These are phyloP conservation scores for Cryptosporidium ubiquitum DNA, from an alignment of 169 alveolate species.

Conservation along the genomic window DNA sequence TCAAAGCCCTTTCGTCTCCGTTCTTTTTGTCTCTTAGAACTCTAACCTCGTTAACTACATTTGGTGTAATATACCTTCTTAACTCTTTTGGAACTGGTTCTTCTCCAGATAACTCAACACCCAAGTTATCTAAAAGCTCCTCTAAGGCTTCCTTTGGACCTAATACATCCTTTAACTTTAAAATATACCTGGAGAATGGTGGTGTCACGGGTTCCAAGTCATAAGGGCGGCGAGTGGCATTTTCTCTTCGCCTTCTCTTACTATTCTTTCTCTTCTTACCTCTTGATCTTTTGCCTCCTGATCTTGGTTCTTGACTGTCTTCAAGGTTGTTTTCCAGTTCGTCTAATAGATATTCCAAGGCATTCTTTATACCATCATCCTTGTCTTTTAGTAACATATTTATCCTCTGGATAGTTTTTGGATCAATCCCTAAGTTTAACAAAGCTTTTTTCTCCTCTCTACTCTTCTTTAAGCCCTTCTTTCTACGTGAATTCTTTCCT, in stretches of 20 bases:
- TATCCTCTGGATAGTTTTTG: conserved; percentile 28
- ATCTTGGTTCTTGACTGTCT: neutral
- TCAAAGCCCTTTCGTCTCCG: conserved; percentile 33
- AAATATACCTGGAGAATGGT: conserved; percentile 44
- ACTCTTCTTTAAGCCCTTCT: conserved; percentile 14
- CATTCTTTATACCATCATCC: conserved; percentile 36
- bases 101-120: conserved; percentile 11
- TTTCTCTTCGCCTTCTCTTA: neutral
- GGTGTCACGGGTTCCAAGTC: conserved; percentile 70
- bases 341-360: conserved; percentile 43
- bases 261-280: conserved; percentile 25
- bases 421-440: conserved; percentile 11
- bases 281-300: neutral
- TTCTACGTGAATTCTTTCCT: neutral
- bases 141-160: conserved; percentile 72
- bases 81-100: conserved; percentile 25
- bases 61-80: conserved; percentile 30
- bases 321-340: conserved; percentile 29
- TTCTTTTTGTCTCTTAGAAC: conserved; percentile 7
- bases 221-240: conserved; percentile 15
- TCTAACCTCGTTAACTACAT: neutral
- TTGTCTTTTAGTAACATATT: conserved; percentile 34
- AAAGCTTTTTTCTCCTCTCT: conserved; percentile 43
- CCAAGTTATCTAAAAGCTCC: conserved; percentile 32
- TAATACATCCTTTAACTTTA: conserved; percentile 26